These are phyloP conservation scores for Pythium phragmitis DNA, from an alignment of 352 stramenopile species.

Conservation along the genomic window DNA sequence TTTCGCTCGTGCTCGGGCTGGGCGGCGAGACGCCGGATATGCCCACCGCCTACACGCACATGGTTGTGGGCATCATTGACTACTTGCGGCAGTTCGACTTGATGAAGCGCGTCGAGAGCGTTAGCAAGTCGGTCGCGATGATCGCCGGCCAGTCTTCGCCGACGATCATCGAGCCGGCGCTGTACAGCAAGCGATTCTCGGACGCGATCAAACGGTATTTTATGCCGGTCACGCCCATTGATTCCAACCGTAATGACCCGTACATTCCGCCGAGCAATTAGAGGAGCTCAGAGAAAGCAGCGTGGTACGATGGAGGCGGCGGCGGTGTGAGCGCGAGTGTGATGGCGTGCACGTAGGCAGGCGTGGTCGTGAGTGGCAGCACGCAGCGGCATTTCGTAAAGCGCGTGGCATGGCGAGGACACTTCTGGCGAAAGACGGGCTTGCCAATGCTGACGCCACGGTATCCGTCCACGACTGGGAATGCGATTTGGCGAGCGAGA, in stretches of 20 bases:
- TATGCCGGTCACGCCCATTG: slow-evolving; percentile 93
- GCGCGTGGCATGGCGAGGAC: slow-evolving; percentile 41
- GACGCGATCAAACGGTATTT: slow-evolving; percentile 97
- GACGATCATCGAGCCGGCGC: slow-evolving; percentile 97
- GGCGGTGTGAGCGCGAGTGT: slow-evolving; percentile 35
- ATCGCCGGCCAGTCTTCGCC: slow-evolving; percentile 96
- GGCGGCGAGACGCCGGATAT: slow-evolving; percentile 39
- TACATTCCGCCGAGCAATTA: slow-evolving; percentile 13
- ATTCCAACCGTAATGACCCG: slow-evolving; percentile 35
- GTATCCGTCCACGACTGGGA: slow-evolving; percentile 48
- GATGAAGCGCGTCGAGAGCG: slow-evolving; percentile 98
- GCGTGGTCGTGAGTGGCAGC: slow-evolving; percentile 48
- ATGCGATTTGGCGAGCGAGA: slow-evolving; percentile 29
- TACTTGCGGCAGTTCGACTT: slow-evolving; percentile 99
- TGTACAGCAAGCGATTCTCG: slow-evolving; percentile 96
- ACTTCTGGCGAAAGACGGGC: slow-evolving; percentile 56
- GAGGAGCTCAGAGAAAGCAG: background rate
- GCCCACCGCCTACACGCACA: slow-evolving; percentile 47
- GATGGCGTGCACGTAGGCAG: slow-evolving; percentile 56
- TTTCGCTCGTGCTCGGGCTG: slow-evolving; percentile 97
- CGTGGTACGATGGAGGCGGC: slow-evolving; percentile 10
- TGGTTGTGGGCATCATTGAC: slow-evolving; percentile 99
- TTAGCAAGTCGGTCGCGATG: slow-evolving; percentile 98
- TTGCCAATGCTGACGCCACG: slow-evolving; percentile 55
- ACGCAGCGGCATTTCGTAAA: slow-evolving; percentile 68